Evolutionary conservation across 2,329 filamentous ascomycete species (phyloP), one percentile per base, ranked within the genome.

Genomic region (Keithomyces neogunnii): DNA sequence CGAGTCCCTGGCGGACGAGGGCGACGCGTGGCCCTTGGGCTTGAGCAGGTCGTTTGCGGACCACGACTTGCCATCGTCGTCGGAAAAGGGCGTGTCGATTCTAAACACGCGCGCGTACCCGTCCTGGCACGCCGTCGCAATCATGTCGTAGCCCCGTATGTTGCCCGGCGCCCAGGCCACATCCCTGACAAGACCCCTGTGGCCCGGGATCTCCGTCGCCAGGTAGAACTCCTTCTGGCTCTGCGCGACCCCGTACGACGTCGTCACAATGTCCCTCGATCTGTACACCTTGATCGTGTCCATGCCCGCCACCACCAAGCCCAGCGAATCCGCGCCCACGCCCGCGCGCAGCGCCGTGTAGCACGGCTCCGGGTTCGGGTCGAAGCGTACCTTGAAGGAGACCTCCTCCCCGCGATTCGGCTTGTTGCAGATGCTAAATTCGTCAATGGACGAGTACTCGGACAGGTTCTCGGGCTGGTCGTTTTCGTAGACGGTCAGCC

Each of bases 71-170:
- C 66, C 77, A 59, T 70, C 77, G 54, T 67, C 72, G 55, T 62
- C 69, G 56, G 60, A 65, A 54, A 69, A 69, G 1, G 78, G 76
- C 0, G 86, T 86, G 36, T 84, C 81, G 19, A 95, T 67, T 60
- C 92, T 84, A 63, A 95, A 96, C n/a, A 99, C 86, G 40, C 92
- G 80, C 40, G 96, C 83, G 59, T 83, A 85, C 3, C 93, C 92
- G 64, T 99, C 93, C 67, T 95, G 95, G 64, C 89, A 93, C 2
- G 90, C 92, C 5, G 91, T 95, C 3, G 92, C 93, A 59, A 97
- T 80, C 52, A 92, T 79, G 66, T 99, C 93, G 65, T 89, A 92
- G 1, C 92, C 92, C 39, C 91, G 76, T 60, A 95, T 89, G 57
- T 90, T 95, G 10, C 90, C 92, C 46, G 90, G 87, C 1, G 92